Evolutionary conservation across 495 filamentous ascomycete genomes (phyloP).

Genomic region (Penicillium robsamsonii): DNA sequence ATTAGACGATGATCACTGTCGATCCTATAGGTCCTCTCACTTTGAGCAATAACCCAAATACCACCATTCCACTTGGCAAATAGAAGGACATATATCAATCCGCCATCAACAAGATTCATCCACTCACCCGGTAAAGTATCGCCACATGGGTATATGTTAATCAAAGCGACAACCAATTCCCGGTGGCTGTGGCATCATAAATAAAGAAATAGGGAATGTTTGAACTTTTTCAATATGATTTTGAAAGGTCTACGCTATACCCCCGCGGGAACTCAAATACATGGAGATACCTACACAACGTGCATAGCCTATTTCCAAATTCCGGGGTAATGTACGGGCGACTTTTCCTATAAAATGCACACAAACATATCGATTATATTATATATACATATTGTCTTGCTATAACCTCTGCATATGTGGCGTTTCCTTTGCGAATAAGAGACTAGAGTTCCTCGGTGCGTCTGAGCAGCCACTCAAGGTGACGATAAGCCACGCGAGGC

Average conservation of each 20-base stretch:
- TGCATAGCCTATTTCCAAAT: neutral
- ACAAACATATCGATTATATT: neutral
- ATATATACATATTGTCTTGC: neutral
- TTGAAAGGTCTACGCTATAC: no score
- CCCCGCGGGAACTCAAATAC: no score
- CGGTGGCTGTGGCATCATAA: no score
- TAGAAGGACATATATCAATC: no score
- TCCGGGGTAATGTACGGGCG: neutral
- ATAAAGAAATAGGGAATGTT: no score
- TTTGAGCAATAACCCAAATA: neutral
- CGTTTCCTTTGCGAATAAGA: neutral
- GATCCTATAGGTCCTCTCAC: neutral
- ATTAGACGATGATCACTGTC: neutral
- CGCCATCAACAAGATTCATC: no score
- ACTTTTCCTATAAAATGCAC: neutral
- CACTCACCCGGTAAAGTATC: no score
- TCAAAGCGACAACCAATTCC: no score
- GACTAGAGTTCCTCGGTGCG: slow-evolving; percentile 44
- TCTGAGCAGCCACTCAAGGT: slow-evolving; percentile 67
- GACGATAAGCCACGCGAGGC: slow-evolving; percentile 62
- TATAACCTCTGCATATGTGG: neutral
- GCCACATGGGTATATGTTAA: no score
- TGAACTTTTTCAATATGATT: no score
- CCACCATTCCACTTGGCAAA: neutral
- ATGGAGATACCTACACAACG: neutral